A percentile compares a stretch with the other conserved stretches of the same genome.
These are phyloP conservation scores for Coemansia sp. DNA, from an alignment of 192 early-diverging fungal genomes.

Conservation along the genomic window DNA sequence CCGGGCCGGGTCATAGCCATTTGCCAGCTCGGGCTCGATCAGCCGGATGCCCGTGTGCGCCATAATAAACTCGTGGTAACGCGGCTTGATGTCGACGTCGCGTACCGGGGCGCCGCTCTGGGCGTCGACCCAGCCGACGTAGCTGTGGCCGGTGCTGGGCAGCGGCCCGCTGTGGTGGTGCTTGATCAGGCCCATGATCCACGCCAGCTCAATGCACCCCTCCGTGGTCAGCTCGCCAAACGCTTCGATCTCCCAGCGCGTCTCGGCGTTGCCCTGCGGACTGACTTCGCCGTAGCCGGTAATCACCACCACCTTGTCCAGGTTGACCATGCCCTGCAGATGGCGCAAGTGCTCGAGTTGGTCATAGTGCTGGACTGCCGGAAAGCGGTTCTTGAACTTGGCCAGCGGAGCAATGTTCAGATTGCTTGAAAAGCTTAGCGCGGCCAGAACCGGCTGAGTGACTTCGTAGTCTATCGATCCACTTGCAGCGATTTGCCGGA, in stretches of 20 bases:
- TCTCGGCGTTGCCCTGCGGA: slow-evolving; percentile 83
- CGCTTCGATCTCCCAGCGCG: slow-evolving; percentile 96
- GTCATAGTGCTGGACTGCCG: slow-evolving; percentile 61
- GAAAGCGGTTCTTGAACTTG: slow-evolving; percentile 84
- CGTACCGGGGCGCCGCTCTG: slow-evolving; percentile 79
- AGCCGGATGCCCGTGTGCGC: slow-evolving; percentile 58
- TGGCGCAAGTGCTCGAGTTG: slow-evolving; percentile 62
- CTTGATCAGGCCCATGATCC: slow-evolving; percentile 96
- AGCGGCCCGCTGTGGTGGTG: slow-evolving; percentile 67
- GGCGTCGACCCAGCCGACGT: slow-evolving; percentile 85
- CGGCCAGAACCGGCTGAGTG: too few relatives aligned
- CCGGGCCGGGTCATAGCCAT: slow-evolving; percentile 82
- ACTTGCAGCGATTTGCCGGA: not conserved
- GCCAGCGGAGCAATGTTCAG: slow-evolving; percentile 60
- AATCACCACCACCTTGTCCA: slow-evolving; percentile 88
- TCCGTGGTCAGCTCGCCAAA: slow-evolving; percentile 53
- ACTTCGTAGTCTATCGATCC: not conserved
- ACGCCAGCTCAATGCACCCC: slow-evolving; percentile 92
- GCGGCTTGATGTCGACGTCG: slow-evolving; percentile 82
- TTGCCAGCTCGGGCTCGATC: slow-evolving; percentile 83
- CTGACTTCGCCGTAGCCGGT: slow-evolving; percentile 94
- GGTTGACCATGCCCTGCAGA: slow-evolving; percentile 74
- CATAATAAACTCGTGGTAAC: slow-evolving; percentile 85
- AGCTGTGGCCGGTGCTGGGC: slow-evolving; percentile 8
- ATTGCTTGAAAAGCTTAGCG: slow-evolving; percentile 3